Evolutionary conservation across 192 early-diverging fungal species (phyloP).

Genomic region (Entomortierella chlamydospora): DNA sequence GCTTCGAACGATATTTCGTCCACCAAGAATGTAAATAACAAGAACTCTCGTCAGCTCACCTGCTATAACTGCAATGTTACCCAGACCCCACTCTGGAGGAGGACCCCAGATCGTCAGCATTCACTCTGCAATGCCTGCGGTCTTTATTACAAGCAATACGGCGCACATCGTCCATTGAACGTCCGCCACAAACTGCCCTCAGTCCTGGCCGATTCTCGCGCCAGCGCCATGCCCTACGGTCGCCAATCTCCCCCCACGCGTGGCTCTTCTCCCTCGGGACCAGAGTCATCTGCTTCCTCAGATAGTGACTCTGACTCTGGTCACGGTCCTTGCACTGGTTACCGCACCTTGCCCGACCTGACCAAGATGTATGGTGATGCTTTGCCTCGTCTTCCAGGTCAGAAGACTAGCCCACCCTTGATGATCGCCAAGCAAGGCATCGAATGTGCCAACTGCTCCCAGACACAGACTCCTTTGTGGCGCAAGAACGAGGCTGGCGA

Average conservation of each 20-base stretch:
- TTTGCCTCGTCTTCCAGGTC: slow-evolving; percentile 18
- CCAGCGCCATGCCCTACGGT: slow-evolving; percentile 33
- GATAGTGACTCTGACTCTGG: slow-evolving; percentile 40
- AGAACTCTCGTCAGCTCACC: slow-evolving; percentile 60
- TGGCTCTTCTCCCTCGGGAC: slow-evolving; percentile 23
- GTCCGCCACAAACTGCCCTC: slow-evolving; percentile 61
- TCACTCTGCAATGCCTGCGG: slow-evolving; percentile 88
- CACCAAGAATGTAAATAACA: slow-evolving; percentile 4
- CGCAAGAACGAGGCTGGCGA: slow-evolving; percentile 78
- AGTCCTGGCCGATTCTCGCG: slow-evolving; percentile 29
- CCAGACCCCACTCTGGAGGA: slow-evolving; percentile 83
- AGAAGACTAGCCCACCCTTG: slow-evolving; percentile 40
- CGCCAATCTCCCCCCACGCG: slow-evolving; percentile 12
- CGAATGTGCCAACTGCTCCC: slow-evolving; percentile 76
- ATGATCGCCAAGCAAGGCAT: slow-evolving; percentile 54
- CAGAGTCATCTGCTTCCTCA: slow-evolving; percentile 15
- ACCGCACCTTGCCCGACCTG: slow-evolving; percentile 38
- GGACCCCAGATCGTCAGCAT: slow-evolving; percentile 79
- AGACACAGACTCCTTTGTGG: slow-evolving; percentile 84
- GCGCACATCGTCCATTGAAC: slow-evolving; percentile 66
- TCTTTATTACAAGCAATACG: slow-evolving; percentile 72
- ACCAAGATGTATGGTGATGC: slow-evolving; percentile 52
- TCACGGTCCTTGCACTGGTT: not conserved
- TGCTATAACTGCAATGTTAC: slow-evolving; percentile 84
- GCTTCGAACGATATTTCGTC: not conserved